Conservation (phyloP, 225 moss, liverwort and hornwort species). For the Sphagnum tenellum region DNA sequence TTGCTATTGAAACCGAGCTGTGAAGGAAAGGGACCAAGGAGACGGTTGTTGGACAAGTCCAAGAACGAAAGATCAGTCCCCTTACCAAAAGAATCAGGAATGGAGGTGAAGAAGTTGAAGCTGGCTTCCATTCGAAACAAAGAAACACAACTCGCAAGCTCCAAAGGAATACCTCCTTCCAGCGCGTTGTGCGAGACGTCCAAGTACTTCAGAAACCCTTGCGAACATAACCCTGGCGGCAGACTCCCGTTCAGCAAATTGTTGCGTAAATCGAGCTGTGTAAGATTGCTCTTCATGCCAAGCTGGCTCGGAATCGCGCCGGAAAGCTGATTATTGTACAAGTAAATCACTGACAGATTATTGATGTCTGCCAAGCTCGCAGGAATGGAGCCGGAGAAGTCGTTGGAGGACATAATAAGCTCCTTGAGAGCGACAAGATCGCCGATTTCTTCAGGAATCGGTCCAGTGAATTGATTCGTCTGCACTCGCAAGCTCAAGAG, state of each 20-base stretch:
- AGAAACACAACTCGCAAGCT: constrained; percentile 21
- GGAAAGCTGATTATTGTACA: no score
- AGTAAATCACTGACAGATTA: no score
- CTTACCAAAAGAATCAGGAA: constrained; percentile 31
- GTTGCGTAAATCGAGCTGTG: constrained; percentile 5
- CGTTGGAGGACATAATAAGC: no score
- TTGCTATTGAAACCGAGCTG: constrained; percentile 26
- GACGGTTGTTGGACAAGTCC: constrained; percentile 33
- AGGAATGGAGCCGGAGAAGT: no score
- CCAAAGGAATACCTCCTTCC: constrained; percentile 33
- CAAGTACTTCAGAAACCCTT: constrained; percentile 21
- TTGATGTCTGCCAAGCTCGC: no score
- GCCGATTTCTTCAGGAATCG: constrained; percentile 1
- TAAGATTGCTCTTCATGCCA: background rate
- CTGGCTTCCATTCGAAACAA: constrained; percentile 25
- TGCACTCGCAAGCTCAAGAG: constrained; percentile 4
- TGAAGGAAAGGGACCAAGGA: constrained; percentile 23
- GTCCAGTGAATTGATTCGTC: constrained; percentile 5
- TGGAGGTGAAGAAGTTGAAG: constrained; percentile 24
- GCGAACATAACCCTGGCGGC: constrained; percentile 19
- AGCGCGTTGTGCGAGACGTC: constrained; percentile 36
- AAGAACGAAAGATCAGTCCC: constrained; percentile 15
- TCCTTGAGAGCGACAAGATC: background rate
- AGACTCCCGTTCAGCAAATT: constrained; percentile 30
- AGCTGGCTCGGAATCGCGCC: no score